phyloP scores from a whole-genome alignment of 345 rosid genomes.

The Atalantia buxifolia region DNA sequence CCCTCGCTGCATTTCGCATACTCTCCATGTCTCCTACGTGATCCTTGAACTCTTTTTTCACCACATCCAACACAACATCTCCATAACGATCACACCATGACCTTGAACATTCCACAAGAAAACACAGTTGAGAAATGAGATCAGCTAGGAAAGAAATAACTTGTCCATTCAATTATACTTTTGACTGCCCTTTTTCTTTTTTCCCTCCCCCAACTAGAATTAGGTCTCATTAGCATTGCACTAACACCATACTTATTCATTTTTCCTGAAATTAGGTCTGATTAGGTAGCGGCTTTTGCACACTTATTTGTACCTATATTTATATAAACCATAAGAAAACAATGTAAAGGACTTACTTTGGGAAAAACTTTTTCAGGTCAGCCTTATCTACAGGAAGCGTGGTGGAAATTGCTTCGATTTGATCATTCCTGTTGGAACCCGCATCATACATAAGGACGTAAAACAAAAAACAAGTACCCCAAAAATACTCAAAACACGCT shows the following conservation, averaged over 20 bases:
- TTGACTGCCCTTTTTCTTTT: not conserved
- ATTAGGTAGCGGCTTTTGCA: not conserved
- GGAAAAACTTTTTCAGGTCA: constrained; percentile 63
- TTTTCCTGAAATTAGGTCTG: not conserved
- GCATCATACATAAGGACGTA: not conserved
- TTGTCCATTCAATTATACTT: too few relatives aligned
- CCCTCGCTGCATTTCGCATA: constrained; percentile 42
- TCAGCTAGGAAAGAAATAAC: not conserved
- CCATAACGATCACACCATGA: constrained; percentile 69
- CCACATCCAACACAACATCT: constrained; percentile 64
- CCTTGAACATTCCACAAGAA: constrained; percentile 24
- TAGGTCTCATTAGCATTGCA: not conserved
- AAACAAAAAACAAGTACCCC: not conserved
- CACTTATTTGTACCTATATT: not conserved
- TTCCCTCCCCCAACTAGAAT: not conserved
- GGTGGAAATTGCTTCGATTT: constrained; percentile 78
- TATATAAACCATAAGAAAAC: not conserved
- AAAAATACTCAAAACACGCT: not conserved
- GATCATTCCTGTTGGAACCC: constrained; percentile 48
- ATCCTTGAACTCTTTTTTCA: constrained; percentile 75
- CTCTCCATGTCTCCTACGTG: constrained; percentile 70
- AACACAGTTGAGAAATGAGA: not conserved
- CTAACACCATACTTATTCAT: not conserved
- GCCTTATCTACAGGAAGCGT: constrained; percentile 71
- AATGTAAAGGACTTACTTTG: constrained; percentile 24